A percentile compares a stretch with the other conserved stretches of the same genome.
Conservation (phyloP, 257 asterid genomes). For the Ocimum tenuiflorum region DNA sequence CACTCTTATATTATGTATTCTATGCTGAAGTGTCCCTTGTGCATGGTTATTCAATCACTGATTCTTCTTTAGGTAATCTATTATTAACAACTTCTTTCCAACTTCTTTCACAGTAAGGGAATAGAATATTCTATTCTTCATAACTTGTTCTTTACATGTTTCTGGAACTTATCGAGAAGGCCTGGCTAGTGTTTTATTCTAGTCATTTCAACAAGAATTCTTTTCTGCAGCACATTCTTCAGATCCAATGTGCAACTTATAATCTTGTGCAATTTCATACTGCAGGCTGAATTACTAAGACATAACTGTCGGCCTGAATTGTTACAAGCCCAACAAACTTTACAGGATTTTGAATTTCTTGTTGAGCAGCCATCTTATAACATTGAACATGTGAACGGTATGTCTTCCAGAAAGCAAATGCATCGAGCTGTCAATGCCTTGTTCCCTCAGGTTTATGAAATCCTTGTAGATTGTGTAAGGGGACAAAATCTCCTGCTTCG, state of each 20-base stretch:
- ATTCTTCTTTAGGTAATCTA: too few relatives aligned
- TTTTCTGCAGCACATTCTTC: neutral
- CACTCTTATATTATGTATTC: neutral
- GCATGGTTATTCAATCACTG: neutral
- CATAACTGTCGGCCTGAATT: constrained; percentile 51
- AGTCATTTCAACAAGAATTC: neutral
- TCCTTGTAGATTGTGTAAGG: constrained; percentile 48
- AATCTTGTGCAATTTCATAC: constrained; percentile 24
- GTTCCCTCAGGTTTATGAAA: constrained; percentile 44
- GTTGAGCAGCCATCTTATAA: constrained; percentile 20
- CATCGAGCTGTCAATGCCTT: constrained; percentile 19
- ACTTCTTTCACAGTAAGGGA: too few relatives aligned
- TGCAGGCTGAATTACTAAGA: constrained; percentile 67
- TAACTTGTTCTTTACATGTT: neutral
- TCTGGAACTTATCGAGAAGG: neutral
- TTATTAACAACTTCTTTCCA: too few relatives aligned
- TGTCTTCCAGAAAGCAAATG: constrained; percentile 26
- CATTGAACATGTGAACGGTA: constrained; percentile 16
- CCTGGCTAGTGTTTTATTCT: constrained; percentile 9
- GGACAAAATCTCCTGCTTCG: constrained; percentile 31
- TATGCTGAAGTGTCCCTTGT: neutral
- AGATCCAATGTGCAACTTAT: constrained; percentile 4
- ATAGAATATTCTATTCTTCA: too few relatives aligned
- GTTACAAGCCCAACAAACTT: constrained; percentile 32
- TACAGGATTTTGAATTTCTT: constrained; percentile 35